These are phyloP conservation scores for Ulvella scutata DNA, from an alignment of 139 green algal species.

Conservation along the genomic window DNA sequence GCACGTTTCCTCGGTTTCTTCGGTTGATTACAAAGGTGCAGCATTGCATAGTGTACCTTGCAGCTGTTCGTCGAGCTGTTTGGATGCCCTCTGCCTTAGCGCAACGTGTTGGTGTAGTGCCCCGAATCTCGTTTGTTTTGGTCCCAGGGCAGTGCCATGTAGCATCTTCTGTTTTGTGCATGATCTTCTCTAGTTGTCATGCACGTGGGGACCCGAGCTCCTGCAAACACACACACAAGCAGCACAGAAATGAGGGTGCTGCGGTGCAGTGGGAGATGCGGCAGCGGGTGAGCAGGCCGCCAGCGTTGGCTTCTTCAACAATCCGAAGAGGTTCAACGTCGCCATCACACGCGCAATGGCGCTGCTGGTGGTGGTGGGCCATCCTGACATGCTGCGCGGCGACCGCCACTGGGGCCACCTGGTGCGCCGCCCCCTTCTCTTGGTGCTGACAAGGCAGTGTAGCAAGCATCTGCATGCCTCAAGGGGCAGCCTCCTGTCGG, in stretches of 20 bases:
- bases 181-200: too few species aligned
- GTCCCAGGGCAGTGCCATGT: too few species aligned
- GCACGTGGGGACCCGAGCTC: too few species aligned
- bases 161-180: too few species aligned
- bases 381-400: constrained; percentile 42
- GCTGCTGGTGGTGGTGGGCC: constrained; percentile 68
- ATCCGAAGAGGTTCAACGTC: constrained; percentile 83
- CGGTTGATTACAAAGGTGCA: too few species aligned
- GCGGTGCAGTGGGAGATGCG: not conserved
- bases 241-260: not conserved
- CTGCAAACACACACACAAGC: constrained; percentile 7
- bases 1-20: too few species aligned
- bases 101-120: too few species aligned
- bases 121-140: too few species aligned
- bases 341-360: constrained; percentile 67
- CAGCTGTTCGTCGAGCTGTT: too few species aligned
- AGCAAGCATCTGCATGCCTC: not conserved
- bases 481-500: not conserved
- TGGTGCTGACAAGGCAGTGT: not conserved
- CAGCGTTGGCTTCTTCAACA: constrained; percentile 52
- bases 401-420: constrained; percentile 56
- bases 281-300: not conserved
- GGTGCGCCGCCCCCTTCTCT: constrained; percentile 13
- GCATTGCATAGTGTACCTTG: too few species aligned
- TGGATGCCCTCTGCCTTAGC: too few species aligned